Percentiles rank a stretch among this genome's conserved stretches.
Conservation (phyloP, 2,329 filamentous ascomycete genomes). For the Coniella vitis region DNA sequence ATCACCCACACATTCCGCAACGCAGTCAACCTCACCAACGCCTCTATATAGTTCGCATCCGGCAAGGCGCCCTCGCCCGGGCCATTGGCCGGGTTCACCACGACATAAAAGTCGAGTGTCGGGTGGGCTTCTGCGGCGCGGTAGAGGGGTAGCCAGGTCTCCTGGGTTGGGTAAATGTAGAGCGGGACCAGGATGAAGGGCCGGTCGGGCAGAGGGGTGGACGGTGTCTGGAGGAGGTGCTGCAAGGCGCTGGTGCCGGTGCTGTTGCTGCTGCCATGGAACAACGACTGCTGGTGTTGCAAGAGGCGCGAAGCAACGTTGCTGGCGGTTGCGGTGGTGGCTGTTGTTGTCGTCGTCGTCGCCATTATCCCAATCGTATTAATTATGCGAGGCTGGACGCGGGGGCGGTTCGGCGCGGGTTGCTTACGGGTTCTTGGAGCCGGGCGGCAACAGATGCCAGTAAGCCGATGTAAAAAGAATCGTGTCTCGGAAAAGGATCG, state of each 20-base stretch:
- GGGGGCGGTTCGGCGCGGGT: no score
- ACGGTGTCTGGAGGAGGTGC: not conserved
- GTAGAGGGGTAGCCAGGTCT: conserved; percentile 25
- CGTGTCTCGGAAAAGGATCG: no score
- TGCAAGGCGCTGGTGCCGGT: not conserved
- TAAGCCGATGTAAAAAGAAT: no score
- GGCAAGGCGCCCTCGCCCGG: conserved; percentile 22
- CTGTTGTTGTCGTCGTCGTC: no score
- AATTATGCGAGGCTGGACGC: no score
- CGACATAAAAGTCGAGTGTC: conserved; percentile 23
- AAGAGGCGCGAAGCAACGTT: no score
- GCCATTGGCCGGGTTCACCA: conserved; percentile 27
- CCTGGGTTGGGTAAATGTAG: conserved; percentile 27
- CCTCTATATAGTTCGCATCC: conserved; percentile 24
- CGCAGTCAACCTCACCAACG: conserved; percentile 19
- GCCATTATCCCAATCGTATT: no score
- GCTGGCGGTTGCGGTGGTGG: no score
- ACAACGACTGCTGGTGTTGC: no score
- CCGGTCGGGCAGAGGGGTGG: not conserved
- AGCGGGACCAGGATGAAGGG: conserved; percentile 25
- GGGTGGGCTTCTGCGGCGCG: conserved; percentile 19
- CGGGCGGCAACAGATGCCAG: no score
- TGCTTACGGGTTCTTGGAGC: no score
- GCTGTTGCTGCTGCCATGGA: no score
- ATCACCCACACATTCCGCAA: conserved; percentile 23